Evolutionary conservation across 768 basidiomycete species (phyloP), one percentile per base, ranked within the genome.

Genomic region (Tricholoma sp.): DNA sequence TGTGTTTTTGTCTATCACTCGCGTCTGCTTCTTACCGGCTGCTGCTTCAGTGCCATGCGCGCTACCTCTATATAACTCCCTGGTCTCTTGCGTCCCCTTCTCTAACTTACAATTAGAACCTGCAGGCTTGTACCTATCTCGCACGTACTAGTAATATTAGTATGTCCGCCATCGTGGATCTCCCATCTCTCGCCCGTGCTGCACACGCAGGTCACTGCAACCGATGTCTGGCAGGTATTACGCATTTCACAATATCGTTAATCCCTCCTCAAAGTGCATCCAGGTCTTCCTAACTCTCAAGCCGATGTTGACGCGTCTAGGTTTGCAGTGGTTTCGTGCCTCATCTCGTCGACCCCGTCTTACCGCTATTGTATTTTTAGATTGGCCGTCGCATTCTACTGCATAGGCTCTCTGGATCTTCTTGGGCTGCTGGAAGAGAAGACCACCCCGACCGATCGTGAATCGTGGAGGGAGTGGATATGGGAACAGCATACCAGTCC

Each of bases 311-410:
- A 96, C 72, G 74, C 83, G 29, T 88, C 86, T 50, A 80, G 89
- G 92, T 89, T 57, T 62, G 13, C 33, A 8, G 24, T 52, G 10
- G 24, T 18, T 12, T 6, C 17, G 20, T 34, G 15, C 61, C 56
- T 48, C 24, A 24, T 1, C 12, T 31, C 34, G 36, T 42, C 10
- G 47, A 53, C 51, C 44, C 52, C 41, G 56, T 58, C 62, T 62
- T 33, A 60, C 50, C 31, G 15, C 53, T 48, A 50, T 51, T 24
- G 44, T 57, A 15, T 45, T 53, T 31, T 20, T 42, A 97, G 95
- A 65, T 75, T 96, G 65, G 91, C 91, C 4, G 67, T 97, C 50
- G 85, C 79, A 15, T 98, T 94, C 74, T 99, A 98, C 68, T 93
- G 89, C 62, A 73, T 98, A 17, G 88, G 93, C 0, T 79, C 83